phyloP scores from a whole-genome alignment of 225 moss, liverwort and hornwort genomes.

The Neckera pumila region DNA sequence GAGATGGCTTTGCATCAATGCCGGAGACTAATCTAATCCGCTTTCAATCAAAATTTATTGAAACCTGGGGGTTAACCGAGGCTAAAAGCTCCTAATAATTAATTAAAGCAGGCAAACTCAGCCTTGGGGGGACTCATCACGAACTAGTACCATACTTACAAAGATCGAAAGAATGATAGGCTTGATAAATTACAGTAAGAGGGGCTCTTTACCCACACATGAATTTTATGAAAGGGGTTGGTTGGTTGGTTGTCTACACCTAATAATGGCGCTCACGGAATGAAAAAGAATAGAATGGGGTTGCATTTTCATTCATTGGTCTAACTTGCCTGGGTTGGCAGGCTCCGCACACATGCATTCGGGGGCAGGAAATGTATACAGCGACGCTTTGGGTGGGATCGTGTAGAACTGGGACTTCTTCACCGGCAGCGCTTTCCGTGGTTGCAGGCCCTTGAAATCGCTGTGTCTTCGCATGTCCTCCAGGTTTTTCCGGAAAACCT shows the following conservation, averaged over 20 bases:
- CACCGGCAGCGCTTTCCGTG: slow-evolving; percentile 21
- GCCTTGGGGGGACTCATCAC: background rate
- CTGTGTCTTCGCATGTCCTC: slow-evolving; percentile 53
- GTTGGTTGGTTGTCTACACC: slow-evolving; percentile 7
- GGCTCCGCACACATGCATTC: slow-evolving; percentile 59
- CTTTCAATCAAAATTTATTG: slow-evolving; percentile 6
- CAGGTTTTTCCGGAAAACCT: slow-evolving; percentile 21
- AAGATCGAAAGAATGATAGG: slow-evolving; percentile 25
- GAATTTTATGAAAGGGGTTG: slow-evolving; percentile 18
- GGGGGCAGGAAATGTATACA: slow-evolving; percentile 53
- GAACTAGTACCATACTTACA: slow-evolving; percentile 7
- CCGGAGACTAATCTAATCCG: background rate
- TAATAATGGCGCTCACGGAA: background rate
- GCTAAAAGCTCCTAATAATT: background rate
- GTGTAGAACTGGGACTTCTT: slow-evolving; percentile 13
- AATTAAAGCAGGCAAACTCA: background rate
- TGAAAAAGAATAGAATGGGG: background rate
- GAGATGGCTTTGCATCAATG: background rate
- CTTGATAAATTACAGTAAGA: slow-evolving; percentile 52
- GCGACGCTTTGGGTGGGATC: slow-evolving; percentile 37
- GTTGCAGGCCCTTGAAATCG: slow-evolving; percentile 43
- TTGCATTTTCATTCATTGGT: background rate
- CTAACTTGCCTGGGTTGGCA: background rate
- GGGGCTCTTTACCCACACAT: slow-evolving; percentile 56
- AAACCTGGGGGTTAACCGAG: background rate